Evolutionary conservation across 192 early-diverging fungal genomes (phyloP).

Genomic region (Hyaloraphidium curvatum): DNA sequence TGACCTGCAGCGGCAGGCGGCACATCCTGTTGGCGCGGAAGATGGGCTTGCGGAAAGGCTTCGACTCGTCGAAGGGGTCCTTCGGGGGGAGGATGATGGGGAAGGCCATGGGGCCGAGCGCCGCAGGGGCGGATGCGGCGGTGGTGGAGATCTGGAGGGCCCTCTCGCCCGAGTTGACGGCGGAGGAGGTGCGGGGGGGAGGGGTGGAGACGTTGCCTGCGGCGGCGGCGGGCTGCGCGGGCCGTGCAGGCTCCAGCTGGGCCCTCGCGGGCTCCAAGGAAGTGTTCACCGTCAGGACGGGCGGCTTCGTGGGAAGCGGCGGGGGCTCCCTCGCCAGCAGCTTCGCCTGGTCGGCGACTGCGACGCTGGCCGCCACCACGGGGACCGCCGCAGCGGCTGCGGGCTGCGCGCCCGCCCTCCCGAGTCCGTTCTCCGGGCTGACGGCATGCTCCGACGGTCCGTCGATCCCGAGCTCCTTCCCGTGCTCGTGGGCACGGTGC

Average conservation of each 20-base stretch:
- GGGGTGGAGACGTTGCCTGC: not conserved
- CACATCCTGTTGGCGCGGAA: slow-evolving; percentile 30
- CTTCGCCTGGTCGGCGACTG: not conserved
- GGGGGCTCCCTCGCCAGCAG: slow-evolving; percentile 1
- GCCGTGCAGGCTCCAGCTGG: too few relatives aligned
- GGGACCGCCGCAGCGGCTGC: not conserved
- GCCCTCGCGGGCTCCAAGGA: too few relatives aligned
- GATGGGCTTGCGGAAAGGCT: too few relatives aligned
- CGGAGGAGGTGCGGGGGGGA: not conserved
- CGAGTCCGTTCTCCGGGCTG: slow-evolving; percentile 4
- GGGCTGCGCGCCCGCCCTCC: not conserved
- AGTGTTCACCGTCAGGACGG: too few relatives aligned
- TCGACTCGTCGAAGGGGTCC: too few relatives aligned
- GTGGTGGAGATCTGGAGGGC: too few relatives aligned
- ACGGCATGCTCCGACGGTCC: slow-evolving; percentile 4
- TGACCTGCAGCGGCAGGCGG: slow-evolving; percentile 23
- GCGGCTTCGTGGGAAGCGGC: too few relatives aligned
- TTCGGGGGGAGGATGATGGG: too few relatives aligned
- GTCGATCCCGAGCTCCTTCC: slow-evolving; percentile 8
- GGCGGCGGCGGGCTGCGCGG: too few relatives aligned
- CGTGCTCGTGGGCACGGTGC: slow-evolving; percentile 3
- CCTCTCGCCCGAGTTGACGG: too few relatives aligned
- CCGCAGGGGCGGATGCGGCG: too few relatives aligned
- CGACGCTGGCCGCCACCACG: slow-evolving; percentile 3
- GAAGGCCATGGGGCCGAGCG: too few relatives aligned